A percentile compares a stretch with the other conserved stretches of the same genome.
These are phyloP conservation scores for Solanum neorickii DNA, from an alignment of 257 asterid genomes.

Conservation along the genomic window DNA sequence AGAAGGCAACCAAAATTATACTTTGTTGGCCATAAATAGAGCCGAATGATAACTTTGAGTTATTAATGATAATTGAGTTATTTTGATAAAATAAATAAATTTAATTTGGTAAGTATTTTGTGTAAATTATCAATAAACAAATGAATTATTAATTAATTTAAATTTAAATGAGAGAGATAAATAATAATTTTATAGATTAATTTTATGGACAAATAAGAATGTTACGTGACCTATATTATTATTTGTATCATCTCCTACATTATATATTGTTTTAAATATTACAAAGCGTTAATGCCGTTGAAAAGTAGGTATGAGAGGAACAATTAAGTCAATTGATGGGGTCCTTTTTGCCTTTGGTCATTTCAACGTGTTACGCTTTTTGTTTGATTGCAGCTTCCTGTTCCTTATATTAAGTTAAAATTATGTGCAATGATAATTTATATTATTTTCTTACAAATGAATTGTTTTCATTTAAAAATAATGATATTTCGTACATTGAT, in stretches of 20 bases:
- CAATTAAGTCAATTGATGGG: background rate
- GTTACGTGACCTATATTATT: background rate
- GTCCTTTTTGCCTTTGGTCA: background rate
- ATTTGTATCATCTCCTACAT: background rate
- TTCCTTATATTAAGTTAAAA: no score
- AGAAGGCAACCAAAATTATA: no score
- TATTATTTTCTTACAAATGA: background rate
- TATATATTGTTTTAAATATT: background rate
- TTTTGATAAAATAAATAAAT: no score
- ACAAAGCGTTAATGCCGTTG: background rate
- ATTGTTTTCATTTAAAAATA: background rate
- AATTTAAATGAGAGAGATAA: accelerated
- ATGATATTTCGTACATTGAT: background rate
- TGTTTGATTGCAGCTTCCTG: background rate
- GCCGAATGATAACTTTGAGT: no score
- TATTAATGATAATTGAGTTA: no score
- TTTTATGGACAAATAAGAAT: background rate
- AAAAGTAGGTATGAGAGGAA: background rate
- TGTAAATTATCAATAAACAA: no score
- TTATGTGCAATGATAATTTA: background rate
- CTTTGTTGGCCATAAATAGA: no score
- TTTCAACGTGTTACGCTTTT: background rate
- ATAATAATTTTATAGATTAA: no score
- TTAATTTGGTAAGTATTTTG: no score
- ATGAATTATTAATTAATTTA: no score